Evolutionary conservation across 768 basidiomycete species (phyloP).

Genomic region (Pleurotus pulmonarius): DNA sequence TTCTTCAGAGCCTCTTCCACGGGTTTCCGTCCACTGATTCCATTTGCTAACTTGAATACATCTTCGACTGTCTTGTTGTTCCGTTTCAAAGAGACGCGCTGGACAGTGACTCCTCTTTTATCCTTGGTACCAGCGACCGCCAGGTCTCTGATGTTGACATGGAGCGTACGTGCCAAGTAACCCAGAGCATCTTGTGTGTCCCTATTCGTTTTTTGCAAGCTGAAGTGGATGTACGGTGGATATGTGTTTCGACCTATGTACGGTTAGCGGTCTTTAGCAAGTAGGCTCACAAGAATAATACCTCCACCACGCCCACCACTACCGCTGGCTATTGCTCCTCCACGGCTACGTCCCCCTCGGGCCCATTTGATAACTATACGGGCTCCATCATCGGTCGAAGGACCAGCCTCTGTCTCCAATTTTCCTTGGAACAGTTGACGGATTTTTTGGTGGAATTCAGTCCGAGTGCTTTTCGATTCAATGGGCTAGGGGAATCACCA

Average conservation of each 20-base stretch:
- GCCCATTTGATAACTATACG: conserved; percentile 81
- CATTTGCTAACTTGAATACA: conserved; percentile 82
- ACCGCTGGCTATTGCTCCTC: conserved; percentile 25
- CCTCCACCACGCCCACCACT: conserved; percentile 22
- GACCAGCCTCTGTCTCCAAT: conserved; percentile 79
- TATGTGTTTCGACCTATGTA: conserved; percentile 58
- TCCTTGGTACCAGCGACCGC: conserved; percentile 96
- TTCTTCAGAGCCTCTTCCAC: conserved; percentile 55
- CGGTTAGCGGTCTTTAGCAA: conserved; percentile 26
- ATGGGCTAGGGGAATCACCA: conserved; percentile 59
- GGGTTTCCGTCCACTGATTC: conserved; percentile 53
- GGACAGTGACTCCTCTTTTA: conserved; percentile 94
- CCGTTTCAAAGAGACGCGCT: conserved; percentile 80
- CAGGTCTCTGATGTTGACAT: conserved; percentile 75
- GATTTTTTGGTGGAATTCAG: conserved; percentile 76
- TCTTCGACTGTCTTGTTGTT: conserved; percentile 76
- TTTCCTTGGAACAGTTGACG: conserved; percentile 81
- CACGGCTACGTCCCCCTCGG: conserved; percentile 37
- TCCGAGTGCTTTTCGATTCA: conserved; percentile 72
- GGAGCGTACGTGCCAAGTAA: conserved; percentile 74
- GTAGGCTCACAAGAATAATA: conserved; percentile 10
- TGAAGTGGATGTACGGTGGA: conserved; percentile 93
- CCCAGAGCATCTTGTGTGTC: conserved; percentile 94
- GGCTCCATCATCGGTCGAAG: conserved; percentile 62
- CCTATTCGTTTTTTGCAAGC: conserved; percentile 94